Conservation (phyloP, 441 rosid genomes). For the Adansonia madagascariensis region DNA sequence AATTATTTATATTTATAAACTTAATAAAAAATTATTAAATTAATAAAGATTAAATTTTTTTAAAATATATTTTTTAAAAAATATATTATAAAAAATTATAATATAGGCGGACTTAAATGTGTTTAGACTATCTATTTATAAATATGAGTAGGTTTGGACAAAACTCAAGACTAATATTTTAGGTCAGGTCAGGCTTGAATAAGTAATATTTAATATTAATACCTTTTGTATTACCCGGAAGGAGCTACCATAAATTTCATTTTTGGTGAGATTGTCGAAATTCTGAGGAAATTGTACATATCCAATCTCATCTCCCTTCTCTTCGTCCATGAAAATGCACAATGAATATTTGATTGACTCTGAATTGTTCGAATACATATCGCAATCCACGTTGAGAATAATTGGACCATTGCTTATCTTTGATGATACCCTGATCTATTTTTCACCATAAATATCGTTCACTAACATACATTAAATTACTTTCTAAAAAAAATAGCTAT, state of each 20-base stretch:
- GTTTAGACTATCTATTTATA: no score
- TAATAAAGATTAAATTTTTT: no score
- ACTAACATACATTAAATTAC: background rate
- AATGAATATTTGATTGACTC: slow-evolving; percentile 54
- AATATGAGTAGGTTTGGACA: no score
- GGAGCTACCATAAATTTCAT: slow-evolving; percentile 52
- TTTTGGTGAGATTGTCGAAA: slow-evolving; percentile 53
- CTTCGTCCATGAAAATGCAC: slow-evolving; percentile 78
- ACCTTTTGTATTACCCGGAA: slow-evolving; percentile 42
- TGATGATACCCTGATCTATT: slow-evolving; percentile 64
- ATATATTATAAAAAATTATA: no score
- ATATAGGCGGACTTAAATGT: no score
- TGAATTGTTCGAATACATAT: slow-evolving; percentile 76
- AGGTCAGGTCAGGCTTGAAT: no score
- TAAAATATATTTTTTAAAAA: no score
- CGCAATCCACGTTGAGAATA: slow-evolving; percentile 72
- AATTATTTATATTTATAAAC: no score
- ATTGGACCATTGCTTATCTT: slow-evolving; percentile 59
- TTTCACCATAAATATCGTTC: background rate
- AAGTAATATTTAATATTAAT: no score
- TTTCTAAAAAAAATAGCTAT: no score
- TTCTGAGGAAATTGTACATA: slow-evolving; percentile 68
- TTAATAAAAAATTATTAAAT: no score
- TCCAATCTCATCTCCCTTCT: slow-evolving; percentile 55
- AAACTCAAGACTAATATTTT: no score